Percentiles rank a stretch among this genome's conserved stretches.
Evolutionary conservation across 805 yeast genomes (phyloP).

Genomic region (Henningerozyma blattae): DNA sequence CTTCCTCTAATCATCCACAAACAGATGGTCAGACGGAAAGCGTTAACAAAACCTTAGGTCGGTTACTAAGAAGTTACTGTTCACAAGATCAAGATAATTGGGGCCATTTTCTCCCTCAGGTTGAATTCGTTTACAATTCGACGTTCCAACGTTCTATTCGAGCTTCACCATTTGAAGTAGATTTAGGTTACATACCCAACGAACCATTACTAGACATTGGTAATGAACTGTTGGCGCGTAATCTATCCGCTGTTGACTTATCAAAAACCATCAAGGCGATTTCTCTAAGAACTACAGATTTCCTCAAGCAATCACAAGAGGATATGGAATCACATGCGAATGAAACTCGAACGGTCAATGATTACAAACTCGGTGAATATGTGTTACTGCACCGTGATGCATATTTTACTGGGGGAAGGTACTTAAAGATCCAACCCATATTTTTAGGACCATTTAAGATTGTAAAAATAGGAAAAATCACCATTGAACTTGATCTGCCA

Average conservation of each 20-base stretch:
- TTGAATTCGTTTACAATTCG: conserved; percentile 1
- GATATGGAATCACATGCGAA: not conserved
- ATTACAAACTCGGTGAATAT: not conserved
- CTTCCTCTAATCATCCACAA: conserved; percentile 3
- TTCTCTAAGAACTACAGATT: conserved; percentile 1
- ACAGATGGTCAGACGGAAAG: conserved; percentile 5
- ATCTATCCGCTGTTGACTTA: conserved; percentile 1
- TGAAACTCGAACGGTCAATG: not conserved
- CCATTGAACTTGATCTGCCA: conserved; percentile 1
- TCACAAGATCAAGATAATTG: not conserved
- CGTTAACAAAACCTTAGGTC: conserved; percentile 1
- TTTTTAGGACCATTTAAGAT: conserved; percentile 1
- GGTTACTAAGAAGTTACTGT: conserved; percentile 1
- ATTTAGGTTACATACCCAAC: conserved; percentile 3
- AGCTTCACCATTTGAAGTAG: conserved; percentile 1
- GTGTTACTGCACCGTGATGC: conserved; percentile 2
- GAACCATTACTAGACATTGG: conserved; percentile 1
- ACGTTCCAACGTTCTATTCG: not conserved
- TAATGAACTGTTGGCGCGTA: not conserved
- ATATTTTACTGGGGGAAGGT: conserved; percentile 1
- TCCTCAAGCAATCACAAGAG: not conserved
- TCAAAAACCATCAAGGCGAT: not conserved
- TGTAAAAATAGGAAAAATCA: not conserved
- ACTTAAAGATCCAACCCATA: conserved; percentile 1
- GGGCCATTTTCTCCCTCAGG: conserved; percentile 1